Percentiles rank a stretch among this genome's conserved stretches.
Conservation (phyloP, 2,329 filamentous ascomycete genomes). For the Dendrostoma leiphaemia region DNA sequence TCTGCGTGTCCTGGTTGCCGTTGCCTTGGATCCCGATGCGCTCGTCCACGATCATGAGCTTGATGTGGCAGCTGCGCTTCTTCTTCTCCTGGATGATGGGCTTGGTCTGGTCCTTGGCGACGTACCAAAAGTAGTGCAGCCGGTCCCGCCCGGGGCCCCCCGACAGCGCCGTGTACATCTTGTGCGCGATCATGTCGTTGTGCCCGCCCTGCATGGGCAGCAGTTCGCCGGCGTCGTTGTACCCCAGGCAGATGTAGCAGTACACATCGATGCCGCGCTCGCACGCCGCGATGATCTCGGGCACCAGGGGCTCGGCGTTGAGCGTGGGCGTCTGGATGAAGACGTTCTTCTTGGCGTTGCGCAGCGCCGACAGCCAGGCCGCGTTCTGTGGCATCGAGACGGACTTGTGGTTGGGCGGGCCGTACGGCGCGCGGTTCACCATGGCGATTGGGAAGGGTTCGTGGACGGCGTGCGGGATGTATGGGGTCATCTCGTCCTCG, state of each 20-base stretch:
- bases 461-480: conserved; percentile 53
- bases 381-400: conserved; percentile 71
- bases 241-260: conserved; percentile 73
- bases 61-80: conserved; percentile 70
- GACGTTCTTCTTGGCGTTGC: conserved; percentile 60
- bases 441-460: conserved; percentile 67
- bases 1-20: conserved; percentile 79
- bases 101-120: conserved; percentile 67
- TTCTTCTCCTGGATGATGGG: conserved; percentile 68
- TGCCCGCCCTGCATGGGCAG: conserved; percentile 74
- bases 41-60: conserved; percentile 72
- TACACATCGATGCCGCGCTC: conserved; percentile 65
- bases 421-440: conserved; percentile 67
- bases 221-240: conserved; percentile 76
- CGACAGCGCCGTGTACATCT: conserved; percentile 55
- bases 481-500: conserved; percentile 63
- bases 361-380: conserved; percentile 68
- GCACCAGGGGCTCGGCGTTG: conserved; percentile 67
- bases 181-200: conserved; percentile 67
- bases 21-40: conserved; percentile 69
- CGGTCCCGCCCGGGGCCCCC: conserved; percentile 40
- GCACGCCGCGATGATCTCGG: conserved; percentile 63
- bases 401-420: conserved; percentile 58
- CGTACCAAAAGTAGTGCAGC: conserved; percentile 67
- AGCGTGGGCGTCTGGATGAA: conserved; percentile 79